Evolutionary conservation across 1,284 basidiomycete species (phyloP).

Genomic region (Gyrodon tennesseensis): DNA sequence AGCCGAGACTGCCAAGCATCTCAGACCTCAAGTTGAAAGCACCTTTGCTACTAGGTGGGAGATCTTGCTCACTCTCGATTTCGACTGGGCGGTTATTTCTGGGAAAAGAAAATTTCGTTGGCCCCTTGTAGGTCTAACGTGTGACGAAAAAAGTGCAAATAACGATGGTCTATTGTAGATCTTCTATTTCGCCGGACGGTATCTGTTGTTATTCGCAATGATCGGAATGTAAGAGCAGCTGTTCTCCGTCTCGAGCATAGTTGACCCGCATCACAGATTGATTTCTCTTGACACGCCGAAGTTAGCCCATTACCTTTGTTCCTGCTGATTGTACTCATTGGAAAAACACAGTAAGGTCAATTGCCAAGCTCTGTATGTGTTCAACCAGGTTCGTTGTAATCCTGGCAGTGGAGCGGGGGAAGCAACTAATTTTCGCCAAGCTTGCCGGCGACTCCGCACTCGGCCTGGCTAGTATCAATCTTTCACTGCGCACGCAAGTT

Average conservation of each 20-base stretch:
- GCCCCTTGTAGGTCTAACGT: slow-evolving; percentile 37
- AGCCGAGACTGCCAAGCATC: slow-evolving; percentile 1
- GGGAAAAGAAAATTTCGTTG: slow-evolving; percentile 42
- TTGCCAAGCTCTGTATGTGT: slow-evolving; percentile 40
- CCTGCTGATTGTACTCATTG: background rate
- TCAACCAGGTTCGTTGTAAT: slow-evolving; percentile 40
- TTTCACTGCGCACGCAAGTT: slow-evolving; percentile 43
- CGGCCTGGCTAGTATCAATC: slow-evolving; percentile 44
- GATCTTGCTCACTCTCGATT: slow-evolving; percentile 39
- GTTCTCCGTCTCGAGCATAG: background rate
- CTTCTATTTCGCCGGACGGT: slow-evolving; percentile 42
- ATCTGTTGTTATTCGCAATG: slow-evolving; percentile 42
- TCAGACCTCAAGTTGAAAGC: slow-evolving; percentile 13
- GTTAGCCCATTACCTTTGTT: slow-evolving; percentile 25
- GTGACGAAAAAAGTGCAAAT: background rate
- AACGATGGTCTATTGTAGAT: slow-evolving; percentile 20
- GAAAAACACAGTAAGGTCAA: slow-evolving; percentile 31
- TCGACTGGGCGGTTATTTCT: slow-evolving; percentile 40
- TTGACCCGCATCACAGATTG: slow-evolving; percentile 32
- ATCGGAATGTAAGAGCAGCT: slow-evolving; percentile 38
- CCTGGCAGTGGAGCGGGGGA: background rate
- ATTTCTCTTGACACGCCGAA: slow-evolving; percentile 38
- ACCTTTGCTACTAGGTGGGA: slow-evolving; percentile 36
- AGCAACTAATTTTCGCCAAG: slow-evolving; percentile 29
- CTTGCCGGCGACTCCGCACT: slow-evolving; percentile 42